Evolutionary conservation across 805 yeast genomes (phyloP), one percentile per base, ranked within the genome.

Genomic region (Wickerhamiella allomyrinae): DNA sequence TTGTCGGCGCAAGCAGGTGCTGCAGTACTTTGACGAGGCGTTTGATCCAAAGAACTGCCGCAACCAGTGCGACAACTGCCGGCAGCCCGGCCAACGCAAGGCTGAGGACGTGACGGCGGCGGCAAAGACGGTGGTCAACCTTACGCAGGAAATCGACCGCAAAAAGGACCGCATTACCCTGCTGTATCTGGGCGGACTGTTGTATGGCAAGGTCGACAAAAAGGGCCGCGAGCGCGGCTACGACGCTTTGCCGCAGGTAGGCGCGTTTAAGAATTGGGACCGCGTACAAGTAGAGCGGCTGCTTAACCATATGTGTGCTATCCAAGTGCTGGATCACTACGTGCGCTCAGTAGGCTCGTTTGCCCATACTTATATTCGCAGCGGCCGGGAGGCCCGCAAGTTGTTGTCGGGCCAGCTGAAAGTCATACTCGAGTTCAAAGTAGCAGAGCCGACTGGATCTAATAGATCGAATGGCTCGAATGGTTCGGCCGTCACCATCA

Each of bases 1-100:
- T 57, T 91, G 98, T 58, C 73, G 98, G 42, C 70, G 97, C 47
- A 74, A 77, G 52, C 87, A 86, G 51, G 94, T 91, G 2, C 66
- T 91, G 40, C 89, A 83, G 40, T 91, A 87, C 56, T 91, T 91
- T 63, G 83, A 84, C 59, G 98, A 91, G 57, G 63, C 62, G 5
- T 87, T 89, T 56, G 74, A 82, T 46, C 67, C 79, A 8, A 63
- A 58, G 19, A 62, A 69, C 14, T 91, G 98, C 57, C 59, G 65
- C 11, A 73, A 74, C 45, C 71, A 75, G 47, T 91, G 98, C 66
- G 98, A 91, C 61, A 86, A 86, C 56, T 89, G 98, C 65, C 10
- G 58, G 52, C 19, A 65, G 69, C 15, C 69, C 66, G 37, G 69
- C 4, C 40, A 43, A 19, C 31, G 45, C n/a, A 14, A 27, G 6